These are phyloP conservation scores for Kwoniella heveanensis DNA, from an alignment of 768 basidiomycete genomes.

Conservation along the genomic window DNA sequence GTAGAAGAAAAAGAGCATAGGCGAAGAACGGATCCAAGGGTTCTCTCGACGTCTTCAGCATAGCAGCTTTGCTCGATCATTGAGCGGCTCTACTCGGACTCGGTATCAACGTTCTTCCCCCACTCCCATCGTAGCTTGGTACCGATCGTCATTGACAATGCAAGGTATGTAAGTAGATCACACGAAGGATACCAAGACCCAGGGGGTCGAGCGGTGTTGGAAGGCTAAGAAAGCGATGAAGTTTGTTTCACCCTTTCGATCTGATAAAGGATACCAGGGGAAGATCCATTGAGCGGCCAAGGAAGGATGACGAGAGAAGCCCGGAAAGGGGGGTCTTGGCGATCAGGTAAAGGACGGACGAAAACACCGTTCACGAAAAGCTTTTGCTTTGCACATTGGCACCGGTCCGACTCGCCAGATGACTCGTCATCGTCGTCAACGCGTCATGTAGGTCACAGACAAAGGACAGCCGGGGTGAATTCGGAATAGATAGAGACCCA, in stretches of 20 bases:
- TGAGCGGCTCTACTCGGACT: not conserved
- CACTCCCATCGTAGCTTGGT: not conserved
- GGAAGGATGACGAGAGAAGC: not conserved
- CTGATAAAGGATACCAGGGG: constrained; percentile 1
- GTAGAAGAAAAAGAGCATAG: too few relatives aligned
- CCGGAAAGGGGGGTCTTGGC: not conserved
- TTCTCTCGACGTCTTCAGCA: not conserved
- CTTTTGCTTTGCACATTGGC: too few relatives aligned
- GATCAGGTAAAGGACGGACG: not conserved
- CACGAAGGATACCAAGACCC: not conserved
- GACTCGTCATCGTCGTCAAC: too few relatives aligned
- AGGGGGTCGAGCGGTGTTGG: not conserved
- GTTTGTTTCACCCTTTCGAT: constrained; percentile 5
- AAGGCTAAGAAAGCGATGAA: not conserved
- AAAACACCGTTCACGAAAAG: too few relatives aligned
- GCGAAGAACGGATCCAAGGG: not conserved
- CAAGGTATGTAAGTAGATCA: not conserved
- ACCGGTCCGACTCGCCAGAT: too few relatives aligned
- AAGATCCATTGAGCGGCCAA: not conserved
- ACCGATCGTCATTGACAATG: not conserved
- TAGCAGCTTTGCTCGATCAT: not conserved
- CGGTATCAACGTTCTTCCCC: not conserved
- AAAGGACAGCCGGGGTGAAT: not conserved
- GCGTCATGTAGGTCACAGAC: not conserved
- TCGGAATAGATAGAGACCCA: not conserved